phyloP scores from a whole-genome alignment of 148 eudicot genomes.

The Chenopodium album region DNA sequence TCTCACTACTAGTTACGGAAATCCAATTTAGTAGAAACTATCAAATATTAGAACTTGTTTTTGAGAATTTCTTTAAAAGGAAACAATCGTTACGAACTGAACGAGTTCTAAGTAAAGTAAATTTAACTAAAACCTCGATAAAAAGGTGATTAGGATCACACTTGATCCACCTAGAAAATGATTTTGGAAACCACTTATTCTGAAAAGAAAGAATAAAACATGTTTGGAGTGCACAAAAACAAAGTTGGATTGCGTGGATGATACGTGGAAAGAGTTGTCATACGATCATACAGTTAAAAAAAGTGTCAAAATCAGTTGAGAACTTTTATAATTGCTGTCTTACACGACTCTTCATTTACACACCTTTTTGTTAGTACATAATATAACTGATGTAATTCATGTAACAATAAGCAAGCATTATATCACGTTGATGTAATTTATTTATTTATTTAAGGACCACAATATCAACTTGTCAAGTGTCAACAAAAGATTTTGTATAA shows the following conservation, averaged over 20 bases:
- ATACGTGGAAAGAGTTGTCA: constrained; percentile 27
- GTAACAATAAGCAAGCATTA: constrained; percentile 4
- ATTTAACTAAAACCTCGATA: too few species aligned
- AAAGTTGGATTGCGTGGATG: constrained; percentile 13
- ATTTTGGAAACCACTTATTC: too few species aligned
- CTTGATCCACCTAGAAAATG: too few species aligned
- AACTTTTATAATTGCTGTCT: not conserved
- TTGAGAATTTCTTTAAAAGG: too few species aligned
- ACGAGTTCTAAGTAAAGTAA: too few species aligned
- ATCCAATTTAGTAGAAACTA: too few species aligned
- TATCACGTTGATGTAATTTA: constrained; percentile 23
- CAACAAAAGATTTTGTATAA: constrained; percentile 3
- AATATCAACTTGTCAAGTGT: constrained; percentile 7
- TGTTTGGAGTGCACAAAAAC: not conserved
- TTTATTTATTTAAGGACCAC: constrained; percentile 16
- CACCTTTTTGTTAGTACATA: not conserved
- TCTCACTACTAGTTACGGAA: too few species aligned
- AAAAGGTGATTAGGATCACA: too few species aligned
- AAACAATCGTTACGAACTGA: too few species aligned
- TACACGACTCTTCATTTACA: constrained; percentile 21
- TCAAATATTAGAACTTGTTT: too few species aligned
- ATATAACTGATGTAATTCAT: too few species aligned
- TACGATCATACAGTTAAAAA: constrained; percentile 1
- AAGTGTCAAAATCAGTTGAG: not conserved
- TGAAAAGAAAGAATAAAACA: not conserved